Evolutionary conservation across 225 moss, liverwort and hornwort genomes (phyloP).

Genomic region (Polytrichum formosum): DNA sequence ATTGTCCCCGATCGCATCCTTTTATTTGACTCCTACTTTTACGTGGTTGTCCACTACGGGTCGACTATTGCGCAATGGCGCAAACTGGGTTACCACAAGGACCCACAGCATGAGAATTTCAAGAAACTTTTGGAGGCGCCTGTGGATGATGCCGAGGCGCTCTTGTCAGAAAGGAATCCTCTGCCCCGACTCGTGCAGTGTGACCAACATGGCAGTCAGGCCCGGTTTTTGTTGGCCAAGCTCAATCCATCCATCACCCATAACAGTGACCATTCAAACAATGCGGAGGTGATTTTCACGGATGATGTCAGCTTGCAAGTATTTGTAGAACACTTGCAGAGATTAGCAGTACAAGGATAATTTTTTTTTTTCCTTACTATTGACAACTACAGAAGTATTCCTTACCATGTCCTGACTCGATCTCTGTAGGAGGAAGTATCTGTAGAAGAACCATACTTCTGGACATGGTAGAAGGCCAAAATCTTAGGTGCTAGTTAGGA

Average conservation of each 20-base stretch:
- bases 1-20: conserved; percentile 77
- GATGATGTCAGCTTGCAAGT: conserved; percentile 98
- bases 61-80: conserved; percentile 97
- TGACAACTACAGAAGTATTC: too few relatives aligned
- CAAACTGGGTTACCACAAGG: conserved; percentile 80
- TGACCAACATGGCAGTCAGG: conserved; percentile 95
- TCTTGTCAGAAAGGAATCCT: conserved; percentile 79
- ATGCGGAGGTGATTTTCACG: conserved; percentile 80
- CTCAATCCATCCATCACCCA: conserved; percentile 91
- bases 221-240: conserved; percentile 92
- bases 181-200: conserved; percentile 81
- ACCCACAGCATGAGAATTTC: conserved; percentile 84
- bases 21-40: conserved; percentile 93
- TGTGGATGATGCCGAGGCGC: conserved; percentile 66
- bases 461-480: too few relatives aligned
- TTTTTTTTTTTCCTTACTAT: neutral
- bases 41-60: conserved; percentile 86
- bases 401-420: too few relatives aligned
- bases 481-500: too few relatives aligned
- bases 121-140: conserved; percentile 78
- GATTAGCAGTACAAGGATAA: conserved; percentile 87
- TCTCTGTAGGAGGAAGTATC: too few relatives aligned
- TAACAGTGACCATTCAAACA: conserved; percentile 61
- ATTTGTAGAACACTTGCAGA: conserved; percentile 92
- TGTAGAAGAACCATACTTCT: too few relatives aligned